phyloP scores from a whole-genome alignment of 163 green algal species.

The Volvox carteri region DNA sequence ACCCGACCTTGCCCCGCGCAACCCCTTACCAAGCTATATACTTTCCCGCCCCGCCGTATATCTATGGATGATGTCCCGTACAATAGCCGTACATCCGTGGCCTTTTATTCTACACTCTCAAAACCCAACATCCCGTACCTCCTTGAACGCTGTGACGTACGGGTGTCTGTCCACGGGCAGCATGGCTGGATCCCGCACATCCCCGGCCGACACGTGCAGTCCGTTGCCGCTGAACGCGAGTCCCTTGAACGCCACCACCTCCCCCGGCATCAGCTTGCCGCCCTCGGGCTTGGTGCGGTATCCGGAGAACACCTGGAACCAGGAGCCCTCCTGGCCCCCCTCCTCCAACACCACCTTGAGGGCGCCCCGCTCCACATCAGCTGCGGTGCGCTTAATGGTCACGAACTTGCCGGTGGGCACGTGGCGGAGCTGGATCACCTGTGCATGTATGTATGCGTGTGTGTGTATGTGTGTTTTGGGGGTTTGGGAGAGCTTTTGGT shows the following conservation, averaged over 20 bases:
- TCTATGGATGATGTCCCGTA: no score
- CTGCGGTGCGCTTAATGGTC: conserved; percentile 58
- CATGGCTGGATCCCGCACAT: conserved; percentile 52
- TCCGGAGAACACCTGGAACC: conserved; percentile 53
- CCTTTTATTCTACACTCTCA: no score
- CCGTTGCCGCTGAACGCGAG: conserved; percentile 50
- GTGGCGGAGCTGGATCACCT: conserved; percentile 55
- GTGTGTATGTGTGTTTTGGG: background rate
- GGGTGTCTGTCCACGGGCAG: conserved; percentile 52
- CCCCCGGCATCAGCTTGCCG: conserved; percentile 42
- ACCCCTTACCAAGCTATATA: no score
- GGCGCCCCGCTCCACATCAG: conserved; percentile 58
- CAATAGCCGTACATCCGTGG: no score
- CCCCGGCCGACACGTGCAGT: conserved; percentile 40
- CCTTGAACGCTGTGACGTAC: conserved; percentile 33
- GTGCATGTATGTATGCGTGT: background rate
- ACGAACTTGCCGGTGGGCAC: conserved; percentile 50
- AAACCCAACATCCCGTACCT: conserved; percentile 29
- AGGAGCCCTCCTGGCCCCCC: conserved; percentile 52
- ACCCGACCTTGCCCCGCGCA: no score
- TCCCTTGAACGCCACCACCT: conserved; percentile 54
- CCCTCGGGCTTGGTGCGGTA: conserved; percentile 64
- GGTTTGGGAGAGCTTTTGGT: background rate
- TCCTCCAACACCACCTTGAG: conserved; percentile 61
- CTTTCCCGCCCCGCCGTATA: no score